phyloP scores from a whole-genome alignment of 495 filamentous ascomycete genomes.

The Cercophora sp. region DNA sequence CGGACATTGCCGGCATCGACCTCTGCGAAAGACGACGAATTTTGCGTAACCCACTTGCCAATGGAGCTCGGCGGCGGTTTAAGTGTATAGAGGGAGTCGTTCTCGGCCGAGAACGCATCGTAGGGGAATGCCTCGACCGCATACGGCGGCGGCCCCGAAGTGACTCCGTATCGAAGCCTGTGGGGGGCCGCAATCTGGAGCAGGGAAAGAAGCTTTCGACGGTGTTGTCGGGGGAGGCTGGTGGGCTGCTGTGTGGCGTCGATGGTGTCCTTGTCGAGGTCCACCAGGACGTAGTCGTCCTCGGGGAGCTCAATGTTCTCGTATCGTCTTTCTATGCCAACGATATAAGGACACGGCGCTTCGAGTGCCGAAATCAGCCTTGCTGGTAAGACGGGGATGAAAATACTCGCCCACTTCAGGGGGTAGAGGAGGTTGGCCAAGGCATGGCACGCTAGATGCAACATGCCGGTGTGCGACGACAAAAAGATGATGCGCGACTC shows the following conservation, averaged over 20 bases:
- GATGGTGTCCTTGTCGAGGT: slow-evolving; percentile 85
- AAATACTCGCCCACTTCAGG: slow-evolving; percentile 84
- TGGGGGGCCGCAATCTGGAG: slow-evolving; percentile 89
- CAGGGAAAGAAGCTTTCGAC: slow-evolving; percentile 82
- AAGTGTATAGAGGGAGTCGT: slow-evolving; percentile 68
- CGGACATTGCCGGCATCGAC: slow-evolving; percentile 45
- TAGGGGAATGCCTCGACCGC: slow-evolving; percentile 88
- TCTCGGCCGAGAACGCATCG: slow-evolving; percentile 85
- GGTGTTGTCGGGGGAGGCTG: slow-evolving; percentile 79
- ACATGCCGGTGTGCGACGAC: slow-evolving; percentile 93
- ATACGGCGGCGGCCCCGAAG: slow-evolving; percentile 85
- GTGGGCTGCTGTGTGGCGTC: slow-evolving; percentile 71
- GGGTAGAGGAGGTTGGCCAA: slow-evolving; percentile 83
- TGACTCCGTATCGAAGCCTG: slow-evolving; percentile 80
- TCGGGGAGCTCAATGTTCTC: slow-evolving; percentile 87
- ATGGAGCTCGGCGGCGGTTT: slow-evolving; percentile 66
- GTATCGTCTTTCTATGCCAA: slow-evolving; percentile 90
- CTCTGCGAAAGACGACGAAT: slow-evolving; percentile 80
- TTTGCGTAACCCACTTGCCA: slow-evolving; percentile 79
- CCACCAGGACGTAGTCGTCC: slow-evolving; percentile 94
- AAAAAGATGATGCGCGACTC: slow-evolving; percentile 95
- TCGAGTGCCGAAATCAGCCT: slow-evolving; percentile 84
- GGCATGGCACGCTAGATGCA: slow-evolving; percentile 84
- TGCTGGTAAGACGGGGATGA: slow-evolving; percentile 87
- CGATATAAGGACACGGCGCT: slow-evolving; percentile 94